Evolutionary conservation across 2,329 filamentous ascomycete genomes (phyloP), one percentile per base, ranked within the genome.

Genomic region (Pseudogymnoascus sp.): DNA sequence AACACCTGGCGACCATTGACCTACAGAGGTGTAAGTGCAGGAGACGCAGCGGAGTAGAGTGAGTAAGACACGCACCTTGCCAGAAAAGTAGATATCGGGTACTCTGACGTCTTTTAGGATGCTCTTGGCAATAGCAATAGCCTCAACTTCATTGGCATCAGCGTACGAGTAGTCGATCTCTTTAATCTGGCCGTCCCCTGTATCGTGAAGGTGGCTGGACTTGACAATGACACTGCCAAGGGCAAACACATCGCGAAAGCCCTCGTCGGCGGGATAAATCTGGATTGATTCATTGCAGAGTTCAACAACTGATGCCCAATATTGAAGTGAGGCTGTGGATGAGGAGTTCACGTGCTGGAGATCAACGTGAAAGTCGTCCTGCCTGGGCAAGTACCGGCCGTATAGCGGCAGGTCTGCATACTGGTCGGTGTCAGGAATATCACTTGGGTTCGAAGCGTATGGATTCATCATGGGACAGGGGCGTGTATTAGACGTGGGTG

Each of bases 241-340:
- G 9, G 74, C 75, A 65, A 78, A 78, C 0, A 78, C 74, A 61
- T 78, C 75, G 7, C 75, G 73, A 2, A 71, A 73, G 9, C 70
- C 72, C 5, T 73, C 70, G 6, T 71, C 67, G 31, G 65, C 70
- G 6, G 68, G 66, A 61, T 75, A 77, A n/a, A 75, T 72, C 21
- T 66, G 62, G 33, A 61, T 65, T 0, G 69, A 67, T 42, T 66
- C 66, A 18, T 67, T 65, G 64, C 73, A 77, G n/a, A 66, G 67
- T 3, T 42, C 61, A 61, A 77, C 5, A 4, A 77, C 71, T 5
- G 65, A 67, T 4, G 59, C 60, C 72, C 72, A 75, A 64, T 74
- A 75, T 37, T 64, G 27, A n/a, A 73, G 39, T 7, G 69, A 69
- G 0, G 65, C 68, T 7, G 63, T 21, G 1, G 69, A 68, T 1